Base-by-base conservation (phyloP, 202 grass and related monocot genomes). In the Dendrocalamus latiflorus region DNA sequence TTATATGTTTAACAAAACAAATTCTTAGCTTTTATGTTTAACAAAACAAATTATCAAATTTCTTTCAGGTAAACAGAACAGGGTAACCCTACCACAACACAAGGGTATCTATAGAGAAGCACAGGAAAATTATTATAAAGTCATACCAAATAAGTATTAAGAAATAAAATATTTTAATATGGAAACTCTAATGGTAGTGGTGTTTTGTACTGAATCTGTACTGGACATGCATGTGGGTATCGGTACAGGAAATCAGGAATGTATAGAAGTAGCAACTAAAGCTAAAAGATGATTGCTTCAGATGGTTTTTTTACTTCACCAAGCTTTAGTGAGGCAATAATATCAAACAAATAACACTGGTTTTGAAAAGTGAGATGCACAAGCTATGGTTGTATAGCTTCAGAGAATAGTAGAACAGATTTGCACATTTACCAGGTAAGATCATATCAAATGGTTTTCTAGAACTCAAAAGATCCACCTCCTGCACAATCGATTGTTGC, bases 371-470 rank as follows among this genome's bases (percentile, higher is more conserved):
- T 21, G 22, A 30, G 4, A 44, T 63, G 16, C 8, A 68, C 14
- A 33, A 33, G 9, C 38, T 57, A 47, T 72, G 50, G 30, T 63
- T 8, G 47, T 33, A 70, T 15, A 89, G 20, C 24, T 70, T 58
- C 48, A 64, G 57, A 85, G 7, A 88, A 85, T 9, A 61, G 6
- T 42, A 61, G 58, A 36, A 71, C 9, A 6, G 15, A 17, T 66
- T 38, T 81, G 51, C 12, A 72, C 49, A 72, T 67, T 82, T 86
- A 98, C 95, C 91, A 74, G 92, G 91, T 85, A 98, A 91, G 73
- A 93, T 91, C 95, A 98, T 95, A 91, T 98, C 95, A 83, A 93
- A 98, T 84, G 92, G 57, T 80, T 95, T 95, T 87, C 73, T 84
- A 64, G 85, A 80, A 85, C 89, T 89, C 66, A 65, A 85, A 77